A percentile compares a stretch with the other conserved stretches of the same genome.
phyloP scores from a whole-genome alignment of 257 asterid species.

The Gynochthodes officinalis region DNA sequence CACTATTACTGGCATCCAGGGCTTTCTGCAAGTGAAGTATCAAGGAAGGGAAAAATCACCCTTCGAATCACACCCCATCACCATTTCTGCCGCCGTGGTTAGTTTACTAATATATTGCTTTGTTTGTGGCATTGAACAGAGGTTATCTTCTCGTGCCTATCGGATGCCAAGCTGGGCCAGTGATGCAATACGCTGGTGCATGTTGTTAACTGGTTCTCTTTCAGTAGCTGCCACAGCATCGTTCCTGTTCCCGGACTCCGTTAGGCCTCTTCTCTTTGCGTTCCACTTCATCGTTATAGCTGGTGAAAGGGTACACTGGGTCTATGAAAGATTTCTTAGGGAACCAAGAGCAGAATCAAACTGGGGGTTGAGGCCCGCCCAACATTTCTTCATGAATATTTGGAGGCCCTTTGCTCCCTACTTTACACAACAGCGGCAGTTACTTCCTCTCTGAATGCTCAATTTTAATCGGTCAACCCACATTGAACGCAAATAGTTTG shows the following conservation, averaged over 20 bases:
- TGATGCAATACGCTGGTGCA: background rate
- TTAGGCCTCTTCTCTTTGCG: background rate
- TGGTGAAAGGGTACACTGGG: background rate
- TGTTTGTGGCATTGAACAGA: background rate
- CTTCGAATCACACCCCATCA: background rate
- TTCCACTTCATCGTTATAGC: background rate
- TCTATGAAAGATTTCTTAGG: background rate
- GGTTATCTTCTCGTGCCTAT: background rate
- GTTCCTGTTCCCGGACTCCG: background rate
- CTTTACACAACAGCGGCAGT: no score
- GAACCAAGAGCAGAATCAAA: background rate
- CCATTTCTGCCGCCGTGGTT: background rate
- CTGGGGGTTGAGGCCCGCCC: background rate
- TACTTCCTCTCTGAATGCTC: no score
- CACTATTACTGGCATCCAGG: background rate
- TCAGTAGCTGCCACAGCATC: constrained; percentile 4
- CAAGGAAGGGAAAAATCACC: constrained; percentile 10
- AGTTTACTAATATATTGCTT: constrained; percentile 4
- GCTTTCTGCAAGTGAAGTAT: constrained; percentile 11
- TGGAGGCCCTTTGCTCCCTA: background rate
- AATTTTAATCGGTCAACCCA: no score
- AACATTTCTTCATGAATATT: background rate
- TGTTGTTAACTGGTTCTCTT: background rate
- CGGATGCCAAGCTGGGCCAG: background rate
- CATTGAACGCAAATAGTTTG: no score